Conservation (phyloP, 306 rosid genomes). For the Casuarina glauca region DNA sequence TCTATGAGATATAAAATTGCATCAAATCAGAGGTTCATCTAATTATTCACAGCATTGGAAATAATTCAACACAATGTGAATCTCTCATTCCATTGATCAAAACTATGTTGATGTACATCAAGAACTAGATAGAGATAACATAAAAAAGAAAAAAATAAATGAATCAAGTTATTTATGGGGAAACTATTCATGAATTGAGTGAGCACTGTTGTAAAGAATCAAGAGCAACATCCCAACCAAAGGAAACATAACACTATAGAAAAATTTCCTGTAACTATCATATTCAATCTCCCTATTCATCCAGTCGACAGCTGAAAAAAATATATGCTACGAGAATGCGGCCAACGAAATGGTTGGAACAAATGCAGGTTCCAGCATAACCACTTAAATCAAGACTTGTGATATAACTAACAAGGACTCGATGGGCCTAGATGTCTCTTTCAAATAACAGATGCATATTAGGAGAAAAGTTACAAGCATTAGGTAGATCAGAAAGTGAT, state of each 20-base stretch:
- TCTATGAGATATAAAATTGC: conserved; percentile 38
- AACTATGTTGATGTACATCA: not conserved
- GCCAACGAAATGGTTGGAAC: not conserved
- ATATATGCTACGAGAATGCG: not conserved
- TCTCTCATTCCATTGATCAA: not conserved
- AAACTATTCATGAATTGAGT: not conserved
- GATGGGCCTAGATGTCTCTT: not conserved
- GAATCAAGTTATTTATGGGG: not conserved
- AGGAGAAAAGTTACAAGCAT: not conserved
- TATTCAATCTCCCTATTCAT: not conserved
- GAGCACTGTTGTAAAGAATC: not conserved
- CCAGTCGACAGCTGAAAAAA: not conserved
- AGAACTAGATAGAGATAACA: not conserved
- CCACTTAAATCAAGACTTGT: not conserved
- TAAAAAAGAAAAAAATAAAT: not conserved
- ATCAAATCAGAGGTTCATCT: not conserved
- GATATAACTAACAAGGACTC: not conserved
- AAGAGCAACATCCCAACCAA: not conserved
- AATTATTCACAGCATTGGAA: not conserved
- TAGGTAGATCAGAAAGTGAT: not conserved
- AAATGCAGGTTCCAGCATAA: not conserved
- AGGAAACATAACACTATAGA: not conserved
- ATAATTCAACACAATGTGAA: not conserved
- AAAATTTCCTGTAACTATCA: not conserved
- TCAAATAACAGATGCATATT: not conserved